Percentiles rank a stretch among this genome's conserved stretches.
Evolutionary conservation across 805 yeast species (phyloP).

Genomic region (Jamesozyma hellenica): DNA sequence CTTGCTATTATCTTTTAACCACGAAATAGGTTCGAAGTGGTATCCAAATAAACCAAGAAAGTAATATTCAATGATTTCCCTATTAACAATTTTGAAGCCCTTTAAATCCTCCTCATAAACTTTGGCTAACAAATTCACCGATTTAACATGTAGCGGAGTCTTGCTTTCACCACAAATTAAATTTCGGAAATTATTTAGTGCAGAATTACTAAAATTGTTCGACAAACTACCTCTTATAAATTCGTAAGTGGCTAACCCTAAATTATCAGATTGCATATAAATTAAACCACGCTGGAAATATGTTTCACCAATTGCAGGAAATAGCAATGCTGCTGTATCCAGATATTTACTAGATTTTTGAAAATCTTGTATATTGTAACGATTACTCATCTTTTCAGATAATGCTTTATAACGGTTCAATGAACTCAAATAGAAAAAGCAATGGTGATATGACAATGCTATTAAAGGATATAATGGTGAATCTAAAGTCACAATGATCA

Average conservation of each 20-base stretch:
- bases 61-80: slow-evolving; percentile 27
- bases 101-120: slow-evolving; percentile 17
- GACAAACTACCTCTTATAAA: slow-evolving; percentile 45
- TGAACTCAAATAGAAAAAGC: slow-evolving; percentile 43
- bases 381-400: slow-evolving; percentile 34
- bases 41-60: slow-evolving; percentile 23
- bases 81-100: slow-evolving; percentile 20
- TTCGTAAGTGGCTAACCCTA: slow-evolving; percentile 18
- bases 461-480: neutral
- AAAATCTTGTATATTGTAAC: slow-evolving; percentile 33
- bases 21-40: slow-evolving; percentile 15
- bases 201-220: slow-evolving; percentile 39
- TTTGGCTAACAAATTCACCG: slow-evolving; percentile 10
- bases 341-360: slow-evolving; percentile 39
- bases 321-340: slow-evolving; percentile 42
- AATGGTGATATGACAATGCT: slow-evolving; percentile 13
- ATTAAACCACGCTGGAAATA: slow-evolving; percentile 22
- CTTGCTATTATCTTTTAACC: slow-evolving; percentile 10
- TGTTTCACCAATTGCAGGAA: slow-evolving; percentile 64
- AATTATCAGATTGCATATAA: slow-evolving; percentile 19
- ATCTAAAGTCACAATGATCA: slow-evolving; percentile 1
- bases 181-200: slow-evolving; percentile 37
- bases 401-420: slow-evolving; percentile 46
- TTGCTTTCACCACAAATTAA: slow-evolving; percentile 30
- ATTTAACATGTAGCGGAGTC: slow-evolving; percentile 24